These are phyloP conservation scores for Spencermartinsiella europaea DNA, from an alignment of 805 yeast genomes.

Conservation along the genomic window DNA sequence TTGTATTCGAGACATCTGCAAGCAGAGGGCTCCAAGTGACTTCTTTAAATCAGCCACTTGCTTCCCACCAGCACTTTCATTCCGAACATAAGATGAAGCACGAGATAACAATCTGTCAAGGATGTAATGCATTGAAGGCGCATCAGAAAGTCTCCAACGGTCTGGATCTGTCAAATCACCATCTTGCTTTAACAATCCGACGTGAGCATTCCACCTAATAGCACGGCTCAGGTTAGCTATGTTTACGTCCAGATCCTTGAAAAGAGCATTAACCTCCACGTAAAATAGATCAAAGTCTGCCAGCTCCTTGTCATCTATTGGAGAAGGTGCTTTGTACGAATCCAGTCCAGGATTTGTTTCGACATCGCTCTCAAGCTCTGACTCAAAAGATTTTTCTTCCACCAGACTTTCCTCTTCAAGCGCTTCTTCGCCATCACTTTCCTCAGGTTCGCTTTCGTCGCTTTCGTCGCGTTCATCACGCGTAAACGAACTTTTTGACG, in stretches of 20 bases:
- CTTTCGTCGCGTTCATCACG: neutral
- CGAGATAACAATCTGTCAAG: constrained; percentile 6
- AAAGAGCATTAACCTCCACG: constrained; percentile 6
- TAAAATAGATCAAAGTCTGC: constrained; percentile 10
- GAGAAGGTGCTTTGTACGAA: neutral
- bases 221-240: neutral
- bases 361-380: constrained; percentile 1
- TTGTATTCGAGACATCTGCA: constrained; percentile 14
- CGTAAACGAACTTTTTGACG: too few relatives aligned
- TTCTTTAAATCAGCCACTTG: constrained; percentile 8
- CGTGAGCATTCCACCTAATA: constrained; percentile 6
- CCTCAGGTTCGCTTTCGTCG: constrained; percentile 1
- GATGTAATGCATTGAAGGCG: constrained; percentile 3
- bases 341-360: neutral
- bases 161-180: constrained; percentile 11
- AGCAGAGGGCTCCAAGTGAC: constrained; percentile 7
- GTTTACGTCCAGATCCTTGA: constrained; percentile 6
- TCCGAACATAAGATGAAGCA: neutral
- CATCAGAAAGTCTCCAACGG: constrained; percentile 15
- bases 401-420: neutral
- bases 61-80: neutral
- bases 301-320: neutral
- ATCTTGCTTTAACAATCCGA: neutral
- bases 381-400: neutral
- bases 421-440: constrained; percentile 4